Conservation (phyloP, 805 yeast genomes). For the Komagataella pastoris region DNA sequence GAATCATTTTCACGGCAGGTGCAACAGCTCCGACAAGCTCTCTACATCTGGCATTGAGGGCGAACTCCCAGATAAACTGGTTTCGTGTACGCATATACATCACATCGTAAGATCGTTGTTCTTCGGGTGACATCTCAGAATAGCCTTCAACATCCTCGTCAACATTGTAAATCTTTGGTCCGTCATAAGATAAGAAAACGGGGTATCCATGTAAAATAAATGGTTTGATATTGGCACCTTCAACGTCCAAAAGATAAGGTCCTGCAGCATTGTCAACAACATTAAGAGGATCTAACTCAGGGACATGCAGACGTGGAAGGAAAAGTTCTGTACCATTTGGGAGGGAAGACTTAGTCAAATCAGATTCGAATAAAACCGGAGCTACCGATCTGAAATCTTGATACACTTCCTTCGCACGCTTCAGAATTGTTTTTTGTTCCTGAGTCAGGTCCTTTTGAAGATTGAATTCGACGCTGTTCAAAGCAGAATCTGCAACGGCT, state of each 20-base stretch:
- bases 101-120: slow-evolving; percentile 70
- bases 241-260: slow-evolving; percentile 66
- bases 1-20: slow-evolving; percentile 63
- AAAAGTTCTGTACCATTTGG: slow-evolving; percentile 52
- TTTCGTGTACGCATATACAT: slow-evolving; percentile 86
- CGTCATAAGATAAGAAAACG: slow-evolving; percentile 72
- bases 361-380: slow-evolving; percentile 41
- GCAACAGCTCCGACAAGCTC: slow-evolving; percentile 72
- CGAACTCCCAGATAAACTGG: slow-evolving; percentile 77
- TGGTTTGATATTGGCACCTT: slow-evolving; percentile 71
- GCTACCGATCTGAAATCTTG: slow-evolving; percentile 44
- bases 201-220: slow-evolving; percentile 71
- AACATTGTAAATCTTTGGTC: slow-evolving; percentile 72
- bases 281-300: slow-evolving; percentile 89
- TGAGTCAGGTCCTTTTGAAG: slow-evolving; percentile 37
- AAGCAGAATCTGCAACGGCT: slow-evolving; percentile 50
- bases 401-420: slow-evolving; percentile 44
- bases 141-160: slow-evolving; percentile 65
- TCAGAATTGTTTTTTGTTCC: slow-evolving; percentile 27
- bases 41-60: slow-evolving; percentile 49
- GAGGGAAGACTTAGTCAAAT: slow-evolving; percentile 28
- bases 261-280: slow-evolving; percentile 30
- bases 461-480: slow-evolving; percentile 45
- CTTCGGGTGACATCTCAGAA: slow-evolving; percentile 52
- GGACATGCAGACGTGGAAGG: slow-evolving; percentile 60